Evolutionary conservation across 805 yeast genomes (phyloP).

Genomic region (Grigorovia transvaalensis): DNA sequence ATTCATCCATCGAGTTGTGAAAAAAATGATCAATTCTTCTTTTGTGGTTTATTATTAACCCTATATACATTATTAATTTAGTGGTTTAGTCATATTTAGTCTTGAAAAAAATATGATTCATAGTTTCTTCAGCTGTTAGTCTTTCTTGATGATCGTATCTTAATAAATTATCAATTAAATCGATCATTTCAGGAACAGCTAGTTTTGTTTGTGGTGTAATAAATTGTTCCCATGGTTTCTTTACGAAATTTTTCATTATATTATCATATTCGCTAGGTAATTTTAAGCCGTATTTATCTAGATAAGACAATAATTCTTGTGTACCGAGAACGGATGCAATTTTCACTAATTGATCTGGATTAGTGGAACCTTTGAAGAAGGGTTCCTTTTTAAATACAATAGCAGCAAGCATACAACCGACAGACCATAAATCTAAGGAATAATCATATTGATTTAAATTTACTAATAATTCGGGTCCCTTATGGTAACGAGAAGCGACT

Average conservation of each 20-base stretch:
- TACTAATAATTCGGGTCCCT: conserved; percentile 83
- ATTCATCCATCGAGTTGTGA: too few species aligned
- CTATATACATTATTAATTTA: background rate
- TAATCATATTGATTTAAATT: conserved; percentile 80
- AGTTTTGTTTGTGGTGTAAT: conserved; percentile 36
- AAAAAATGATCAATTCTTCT: too few species aligned
- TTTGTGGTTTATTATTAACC: background rate
- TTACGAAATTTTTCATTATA: conserved; percentile 51
- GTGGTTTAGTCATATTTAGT: conserved; percentile 11
- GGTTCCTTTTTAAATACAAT: conserved; percentile 86
- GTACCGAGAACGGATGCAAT: conserved; percentile 85
- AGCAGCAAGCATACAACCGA: conserved; percentile 85
- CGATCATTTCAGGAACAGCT: conserved; percentile 48
- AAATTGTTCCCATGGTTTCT: conserved; percentile 59
- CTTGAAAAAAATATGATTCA: conserved; percentile 63
- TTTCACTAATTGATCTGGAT: conserved; percentile 84
- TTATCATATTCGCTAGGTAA: conserved; percentile 74
- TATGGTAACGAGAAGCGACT: conserved; percentile 84
- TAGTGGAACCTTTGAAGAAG: conserved; percentile 83
- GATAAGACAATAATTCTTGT: conserved; percentile 56
- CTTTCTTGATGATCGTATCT: conserved; percentile 82
- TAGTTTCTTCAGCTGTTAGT: conserved; percentile 79
- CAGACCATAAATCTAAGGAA: conserved; percentile 82
- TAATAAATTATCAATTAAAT: conserved; percentile 61
- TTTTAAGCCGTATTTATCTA: conserved; percentile 56